Evolutionary conservation across 1,139 yeast species (phyloP), one percentile per base, ranked within the genome.

Genomic region (Yamadazyma triangularis): DNA sequence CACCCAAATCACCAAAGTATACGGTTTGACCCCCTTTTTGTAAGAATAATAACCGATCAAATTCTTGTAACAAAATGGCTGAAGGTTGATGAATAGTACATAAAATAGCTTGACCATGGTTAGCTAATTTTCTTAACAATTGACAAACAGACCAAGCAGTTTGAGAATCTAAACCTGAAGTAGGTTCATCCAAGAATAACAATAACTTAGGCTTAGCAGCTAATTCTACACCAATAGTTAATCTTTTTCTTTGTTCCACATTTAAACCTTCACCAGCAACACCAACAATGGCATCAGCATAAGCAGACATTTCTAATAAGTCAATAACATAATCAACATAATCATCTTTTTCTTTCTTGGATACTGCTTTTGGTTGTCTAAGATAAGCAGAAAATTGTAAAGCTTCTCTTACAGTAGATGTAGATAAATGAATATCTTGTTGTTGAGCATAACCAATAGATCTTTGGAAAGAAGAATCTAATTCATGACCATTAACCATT

Each of bases 131-230:
- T 58, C 85, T 75, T 78, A 83, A 74, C 57, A 84, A 66, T 50
- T 79, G 77, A 60, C 87, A 79, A 45, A 83, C 76, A 19, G 91
- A 77, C 94, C 94, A 83, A 13, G 95, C 93, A 33, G 95, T 81
- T 58, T 85, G 94, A n/a, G 95, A 84, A 54, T 86, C 95, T 44
- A 86, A 66, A 51, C 95, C 95, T 4, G 95, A 85, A 14, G 95
- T 86, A 4, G 95, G 95, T 55, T 87, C 95, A 60, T 86, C 95
- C 48, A 86, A 69, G 58, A 86, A 86, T 33, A 86, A 64, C 39
- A 87, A 62, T 36, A 87, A 65, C 41, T 80, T 79, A 5, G 95
- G 95, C 53, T 82, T 85, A 16, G 95, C 94, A 26, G 86, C 91
- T 36, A 86, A 63, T 50, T 86, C 95, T 34, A 86, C 91, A 44